Conservation (phyloP, 805 yeast species). For the Jamesozyma jinghongensis region DNA sequence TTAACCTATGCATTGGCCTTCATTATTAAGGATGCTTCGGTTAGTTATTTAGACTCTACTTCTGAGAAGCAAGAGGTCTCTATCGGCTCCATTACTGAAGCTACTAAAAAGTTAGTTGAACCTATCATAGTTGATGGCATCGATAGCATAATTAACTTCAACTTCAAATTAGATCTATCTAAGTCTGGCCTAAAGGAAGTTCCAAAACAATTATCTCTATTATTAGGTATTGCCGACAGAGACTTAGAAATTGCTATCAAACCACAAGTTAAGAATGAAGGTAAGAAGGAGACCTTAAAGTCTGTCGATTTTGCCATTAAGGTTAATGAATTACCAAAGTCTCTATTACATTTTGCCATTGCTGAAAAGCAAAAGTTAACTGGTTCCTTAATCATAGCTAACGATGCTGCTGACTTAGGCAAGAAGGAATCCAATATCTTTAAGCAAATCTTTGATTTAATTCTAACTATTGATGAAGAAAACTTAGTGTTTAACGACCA, state of each 20-base stretch:
- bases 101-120: constrained; percentile 4
- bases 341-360: constrained; percentile 17
- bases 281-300: constrained; percentile 9
- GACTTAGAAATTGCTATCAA: constrained; percentile 17
- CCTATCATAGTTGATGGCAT: constrained; percentile 10
- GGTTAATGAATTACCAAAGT: constrained; percentile 13
- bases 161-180: constrained; percentile 11
- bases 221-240: constrained; percentile 21
- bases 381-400: constrained; percentile 18
- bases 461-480: constrained; percentile 4
- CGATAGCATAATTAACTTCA: constrained; percentile 14
- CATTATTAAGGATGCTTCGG: constrained; percentile 4
- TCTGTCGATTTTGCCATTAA: constrained; percentile 7
- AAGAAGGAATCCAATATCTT: constrained; percentile 9
- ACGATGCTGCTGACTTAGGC: not conserved
- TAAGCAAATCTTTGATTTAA: constrained; percentile 14
- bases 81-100: constrained; percentile 8
- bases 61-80: not conserved
- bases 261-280: constrained; percentile 12
- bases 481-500: constrained; percentile 1
- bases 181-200: constrained; percentile 2
- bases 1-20: constrained; percentile 5
- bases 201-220: constrained; percentile 19
- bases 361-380: constrained; percentile 10
- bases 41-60: constrained; percentile 1